Evolutionary conservation across 495 filamentous ascomycete genomes (phyloP), one percentile per base, ranked within the genome.

Genomic region (Neurospora intermedia): DNA sequence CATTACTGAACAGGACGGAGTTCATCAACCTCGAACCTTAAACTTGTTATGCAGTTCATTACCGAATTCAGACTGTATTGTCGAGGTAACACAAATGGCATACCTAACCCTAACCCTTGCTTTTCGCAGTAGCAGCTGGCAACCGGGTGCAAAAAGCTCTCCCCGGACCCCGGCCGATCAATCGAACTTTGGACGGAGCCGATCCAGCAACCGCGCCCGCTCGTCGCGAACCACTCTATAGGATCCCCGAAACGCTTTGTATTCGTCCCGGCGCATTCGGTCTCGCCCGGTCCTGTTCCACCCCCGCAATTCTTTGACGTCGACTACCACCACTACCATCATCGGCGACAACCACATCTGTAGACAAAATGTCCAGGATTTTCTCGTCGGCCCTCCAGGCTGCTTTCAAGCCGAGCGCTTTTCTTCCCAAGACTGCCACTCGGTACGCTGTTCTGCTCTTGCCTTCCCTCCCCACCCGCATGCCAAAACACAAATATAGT

Each of bases 311-410:
- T 62, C 27, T 35, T 23, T 13, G 27, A 62, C 54, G 54, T 62
- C 27, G 31, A 62, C 54, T 6, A 31, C 15, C 54, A 18, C 23
- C 54, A 62, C 54, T n/a, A 35, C 15, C 54, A 35, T 3, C 54
- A 39, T 1, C 39, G 54, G 27, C 54, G 15, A 62, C 54, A 9
- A 62, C 23, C 23, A 35, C 54, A 31, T 16, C 54, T 59, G 48
- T 27, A 15, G 54, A 16, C 54, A 62, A 62, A 27, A 62, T 62
- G 54, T 62, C 54, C 27, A 35, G 54, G 35, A 62, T 62, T 35
- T 62, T 62, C 54, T 69, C 75, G 38, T 70, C 75, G 48, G 72
- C 75, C 23, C 72, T 79, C 69, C 74, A 75, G 54, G 74, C 77
- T 23, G 74, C 73, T 15, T 62, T 77, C 70, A 73, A 71, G 43